These are phyloP conservation scores for Exserohilum rostratum DNA, from an alignment of 2,329 filamentous ascomycete genomes.

Conservation along the genomic window DNA sequence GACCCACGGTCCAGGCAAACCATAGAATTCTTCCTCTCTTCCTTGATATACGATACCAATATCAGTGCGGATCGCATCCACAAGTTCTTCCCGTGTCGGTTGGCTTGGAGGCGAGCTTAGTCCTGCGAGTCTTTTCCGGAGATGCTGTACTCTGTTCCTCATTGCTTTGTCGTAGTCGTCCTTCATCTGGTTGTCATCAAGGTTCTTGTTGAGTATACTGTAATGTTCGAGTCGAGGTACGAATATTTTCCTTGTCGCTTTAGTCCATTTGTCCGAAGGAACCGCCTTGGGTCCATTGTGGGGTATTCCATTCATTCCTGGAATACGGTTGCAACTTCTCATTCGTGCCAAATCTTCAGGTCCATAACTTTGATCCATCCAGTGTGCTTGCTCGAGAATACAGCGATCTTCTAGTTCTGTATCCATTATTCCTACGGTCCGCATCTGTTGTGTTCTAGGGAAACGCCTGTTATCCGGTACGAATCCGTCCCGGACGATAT, in stretches of 20 bases:
- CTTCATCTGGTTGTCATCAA: background rate
- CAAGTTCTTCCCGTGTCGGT: background rate
- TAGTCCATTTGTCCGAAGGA: background rate
- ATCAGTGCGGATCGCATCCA: background rate
- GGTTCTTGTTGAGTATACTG: background rate
- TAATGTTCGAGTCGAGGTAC: background rate
- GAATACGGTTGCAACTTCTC: background rate
- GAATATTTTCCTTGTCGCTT: no score
- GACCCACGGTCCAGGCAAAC: background rate
- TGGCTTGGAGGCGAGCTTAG: background rate
- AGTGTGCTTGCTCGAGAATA: background rate
- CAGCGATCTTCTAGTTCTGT: background rate
- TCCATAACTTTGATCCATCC: background rate
- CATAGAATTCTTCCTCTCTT: background rate
- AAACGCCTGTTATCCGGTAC: constrained; percentile 1
- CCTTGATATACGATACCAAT: background rate
- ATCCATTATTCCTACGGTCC: background rate
- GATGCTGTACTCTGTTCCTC: background rate
- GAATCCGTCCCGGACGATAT: constrained; percentile 3
- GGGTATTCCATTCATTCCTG: background rate
- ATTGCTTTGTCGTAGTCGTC: background rate
- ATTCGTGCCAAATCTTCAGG: background rate
- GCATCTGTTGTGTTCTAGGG: background rate
- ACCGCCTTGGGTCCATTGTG: background rate
- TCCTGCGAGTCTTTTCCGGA: background rate